phyloP scores from a whole-genome alignment of 495 filamentous ascomycete genomes.

The Astrothelium subdiscretum region DNA sequence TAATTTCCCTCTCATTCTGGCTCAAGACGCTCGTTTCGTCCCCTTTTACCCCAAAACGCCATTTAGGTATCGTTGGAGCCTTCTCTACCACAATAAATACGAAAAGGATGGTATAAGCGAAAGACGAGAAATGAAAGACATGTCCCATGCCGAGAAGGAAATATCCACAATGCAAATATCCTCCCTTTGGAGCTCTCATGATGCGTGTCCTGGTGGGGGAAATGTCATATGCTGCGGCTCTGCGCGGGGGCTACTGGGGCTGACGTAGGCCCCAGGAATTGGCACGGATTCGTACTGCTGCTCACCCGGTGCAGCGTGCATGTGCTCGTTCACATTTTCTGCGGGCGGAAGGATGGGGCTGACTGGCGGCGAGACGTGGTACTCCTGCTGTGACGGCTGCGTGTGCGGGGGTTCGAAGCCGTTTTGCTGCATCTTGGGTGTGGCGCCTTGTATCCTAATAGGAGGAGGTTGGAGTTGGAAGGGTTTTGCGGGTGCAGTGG shows the following conservation, averaged over 20 bases:
- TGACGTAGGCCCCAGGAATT: slow-evolving; percentile 50
- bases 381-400: neutral
- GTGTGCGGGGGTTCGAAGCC: slow-evolving; percentile 32
- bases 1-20: neutral
- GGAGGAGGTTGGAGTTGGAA: slow-evolving; percentile 84
- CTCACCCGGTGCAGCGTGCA: slow-evolving; percentile 49
- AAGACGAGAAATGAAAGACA: neutral
- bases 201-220: neutral
- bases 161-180: neutral
- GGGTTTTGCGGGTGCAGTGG: slow-evolving; percentile 46
- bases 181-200: neutral
- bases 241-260: slow-evolving; percentile 10
- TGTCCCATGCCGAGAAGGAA: neutral
- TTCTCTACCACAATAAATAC: neutral
- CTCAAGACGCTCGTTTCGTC: neutral
- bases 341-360: slow-evolving; percentile 15
- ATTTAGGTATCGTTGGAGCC: neutral
- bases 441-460: slow-evolving; percentile 60
- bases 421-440: slow-evolving; percentile 50
- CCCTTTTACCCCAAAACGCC: neutral
- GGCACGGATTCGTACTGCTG: slow-evolving; percentile 54
- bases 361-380: slow-evolving; percentile 14
- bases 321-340: slow-evolving; percentile 29
- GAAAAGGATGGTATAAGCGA: neutral
- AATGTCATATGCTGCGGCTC: slow-evolving; percentile 2